phyloP scores from a whole-genome alignment of 352 stramenopile genomes.

The Phytophthora quininea region DNA sequence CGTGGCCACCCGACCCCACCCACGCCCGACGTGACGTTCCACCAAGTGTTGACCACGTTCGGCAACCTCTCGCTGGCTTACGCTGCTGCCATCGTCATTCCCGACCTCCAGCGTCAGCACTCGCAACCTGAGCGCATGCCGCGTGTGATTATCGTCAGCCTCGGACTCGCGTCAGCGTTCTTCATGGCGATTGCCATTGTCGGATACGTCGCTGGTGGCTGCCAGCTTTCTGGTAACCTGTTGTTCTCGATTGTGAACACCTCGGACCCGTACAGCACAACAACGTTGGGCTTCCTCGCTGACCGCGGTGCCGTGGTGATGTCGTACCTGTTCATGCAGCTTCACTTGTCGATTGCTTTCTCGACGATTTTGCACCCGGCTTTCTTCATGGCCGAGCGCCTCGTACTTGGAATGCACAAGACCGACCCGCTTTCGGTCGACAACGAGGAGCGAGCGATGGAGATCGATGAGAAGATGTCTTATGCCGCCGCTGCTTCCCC shows the following conservation, averaged over 20 bases:
- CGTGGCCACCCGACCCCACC: conserved; percentile 17
- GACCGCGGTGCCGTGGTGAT: conserved; percentile 22
- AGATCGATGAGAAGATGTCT: conserved; percentile 36
- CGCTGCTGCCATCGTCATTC: conserved; percentile 18
- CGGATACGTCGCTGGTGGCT: conserved; percentile 31
- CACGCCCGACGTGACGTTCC: conserved; percentile 11
- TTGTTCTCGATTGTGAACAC: conserved; percentile 22
- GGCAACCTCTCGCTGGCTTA: conserved; percentile 21
- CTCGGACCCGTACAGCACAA: conserved; percentile 11
- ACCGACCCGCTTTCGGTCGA: neutral
- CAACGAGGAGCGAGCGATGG: neutral
- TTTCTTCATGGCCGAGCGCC: conserved; percentile 36
- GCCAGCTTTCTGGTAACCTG: conserved; percentile 30
- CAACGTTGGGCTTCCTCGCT: conserved; percentile 19
- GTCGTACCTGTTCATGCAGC: conserved; percentile 27
- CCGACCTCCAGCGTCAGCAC: conserved; percentile 29
- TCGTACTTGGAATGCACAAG: conserved; percentile 2
- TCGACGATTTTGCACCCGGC: conserved; percentile 34
- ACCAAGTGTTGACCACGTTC: conserved; percentile 22
- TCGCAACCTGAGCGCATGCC: conserved; percentile 37
- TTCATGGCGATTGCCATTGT: conserved; percentile 33
- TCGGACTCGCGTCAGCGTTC: conserved; percentile 32
- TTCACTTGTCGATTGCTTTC: conserved; percentile 41
- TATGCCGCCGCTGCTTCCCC: conserved; percentile 34
- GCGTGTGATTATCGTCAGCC: conserved; percentile 33